Conservation (phyloP, 495 filamentous ascomycete genomes). For the Penicillium simplicissimum region DNA sequence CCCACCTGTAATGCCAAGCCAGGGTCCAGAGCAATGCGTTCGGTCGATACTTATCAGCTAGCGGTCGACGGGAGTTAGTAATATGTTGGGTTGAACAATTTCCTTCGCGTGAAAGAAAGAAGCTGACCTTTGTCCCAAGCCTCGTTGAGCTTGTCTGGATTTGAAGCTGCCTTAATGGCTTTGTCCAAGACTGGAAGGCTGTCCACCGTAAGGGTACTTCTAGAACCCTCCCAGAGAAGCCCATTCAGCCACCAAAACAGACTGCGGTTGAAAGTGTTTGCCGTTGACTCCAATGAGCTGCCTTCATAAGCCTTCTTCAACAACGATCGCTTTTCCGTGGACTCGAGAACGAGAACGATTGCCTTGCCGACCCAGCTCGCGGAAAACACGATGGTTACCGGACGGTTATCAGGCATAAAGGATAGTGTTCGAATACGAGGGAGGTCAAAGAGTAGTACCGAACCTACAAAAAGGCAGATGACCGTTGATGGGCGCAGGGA, state of each 20-base stretch:
- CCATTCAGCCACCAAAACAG: slow-evolving; percentile 58
- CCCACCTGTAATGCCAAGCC: slow-evolving; percentile 36
- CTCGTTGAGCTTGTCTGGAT: slow-evolving; percentile 36
- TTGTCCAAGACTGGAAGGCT: slow-evolving; percentile 45
- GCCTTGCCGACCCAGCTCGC: slow-evolving; percentile 39
- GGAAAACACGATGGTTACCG: slow-evolving; percentile 18
- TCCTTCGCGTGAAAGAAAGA: background rate
- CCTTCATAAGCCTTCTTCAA: slow-evolving; percentile 39
- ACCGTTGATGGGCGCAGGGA: slow-evolving; percentile 25
- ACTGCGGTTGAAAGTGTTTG: slow-evolving; percentile 46
- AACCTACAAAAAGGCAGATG: slow-evolving; percentile 15
- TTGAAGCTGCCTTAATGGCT: slow-evolving; percentile 32
- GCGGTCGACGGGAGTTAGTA: background rate
- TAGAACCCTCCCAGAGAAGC: slow-evolving; percentile 49
- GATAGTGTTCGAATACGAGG: slow-evolving; percentile 21
- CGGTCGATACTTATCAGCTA: slow-evolving; percentile 30
- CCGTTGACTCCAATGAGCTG: slow-evolving; percentile 53
- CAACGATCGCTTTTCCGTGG: slow-evolving; percentile 48
- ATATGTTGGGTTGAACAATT: background rate
- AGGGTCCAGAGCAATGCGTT: slow-evolving; percentile 40
- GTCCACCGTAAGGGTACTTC: slow-evolving; percentile 37
- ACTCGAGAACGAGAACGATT: slow-evolving; percentile 48
- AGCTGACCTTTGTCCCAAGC: slow-evolving; percentile 35
- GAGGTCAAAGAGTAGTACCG: slow-evolving; percentile 21
- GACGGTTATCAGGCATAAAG: slow-evolving; percentile 15